phyloP scores from a whole-genome alignment of 148 eudicot species.

The Rhododendron kiyosumense region DNA sequence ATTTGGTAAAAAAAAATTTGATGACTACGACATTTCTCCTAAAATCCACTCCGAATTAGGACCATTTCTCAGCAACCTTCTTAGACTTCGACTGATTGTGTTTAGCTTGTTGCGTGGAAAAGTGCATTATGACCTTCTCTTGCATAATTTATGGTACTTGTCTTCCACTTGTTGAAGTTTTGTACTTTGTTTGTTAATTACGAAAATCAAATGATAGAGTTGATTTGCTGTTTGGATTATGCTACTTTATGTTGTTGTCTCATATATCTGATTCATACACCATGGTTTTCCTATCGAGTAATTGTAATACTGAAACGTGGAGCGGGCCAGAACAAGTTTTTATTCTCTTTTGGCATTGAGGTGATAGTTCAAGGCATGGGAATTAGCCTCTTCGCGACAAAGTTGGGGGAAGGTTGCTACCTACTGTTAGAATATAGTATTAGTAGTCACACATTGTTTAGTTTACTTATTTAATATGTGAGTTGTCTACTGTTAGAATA shows the following conservation, averaged over 20 bases:
- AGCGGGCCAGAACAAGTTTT: not conserved
- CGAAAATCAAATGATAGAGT: not conserved
- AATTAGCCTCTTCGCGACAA: not conserved
- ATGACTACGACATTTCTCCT: constrained; percentile 9
- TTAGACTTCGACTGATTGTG: constrained; percentile 8
- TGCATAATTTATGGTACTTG: not conserved
- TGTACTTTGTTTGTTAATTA: not conserved
- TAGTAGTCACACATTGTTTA: no score
- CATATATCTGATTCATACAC: not conserved
- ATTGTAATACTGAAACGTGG: not conserved
- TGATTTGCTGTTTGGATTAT: not conserved
- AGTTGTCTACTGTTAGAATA: no score
- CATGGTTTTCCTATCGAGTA: not conserved
- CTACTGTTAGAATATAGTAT: not conserved
- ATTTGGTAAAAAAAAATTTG: not conserved
- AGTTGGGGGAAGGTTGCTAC: not conserved
- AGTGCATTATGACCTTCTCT: not conserved
- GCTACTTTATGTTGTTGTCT: not conserved
- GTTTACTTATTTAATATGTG: no score
- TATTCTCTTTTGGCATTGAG: not conserved
- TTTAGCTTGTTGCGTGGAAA: not conserved
- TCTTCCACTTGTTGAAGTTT: not conserved
- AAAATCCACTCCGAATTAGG: not conserved
- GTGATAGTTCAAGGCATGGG: no score
- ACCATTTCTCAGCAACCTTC: constrained; percentile 18